Evolutionary conservation across 208 protist species (phyloP).

Genomic region (Phytomonas serpens): DNA sequence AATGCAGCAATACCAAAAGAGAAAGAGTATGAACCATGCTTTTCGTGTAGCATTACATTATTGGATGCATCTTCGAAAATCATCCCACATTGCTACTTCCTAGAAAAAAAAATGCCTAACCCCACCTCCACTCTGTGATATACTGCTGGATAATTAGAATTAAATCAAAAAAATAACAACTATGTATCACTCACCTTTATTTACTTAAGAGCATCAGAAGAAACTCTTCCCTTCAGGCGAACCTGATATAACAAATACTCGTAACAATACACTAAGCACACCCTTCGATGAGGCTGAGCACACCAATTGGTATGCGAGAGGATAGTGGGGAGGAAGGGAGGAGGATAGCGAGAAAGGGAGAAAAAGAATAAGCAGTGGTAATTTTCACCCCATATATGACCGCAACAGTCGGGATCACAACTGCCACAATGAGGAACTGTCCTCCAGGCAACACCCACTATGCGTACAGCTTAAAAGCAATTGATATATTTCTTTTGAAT

Average conservation of each 20-base stretch:
- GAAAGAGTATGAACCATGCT: background rate
- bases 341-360: background rate
- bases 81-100: background rate
- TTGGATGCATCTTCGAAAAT: background rate
- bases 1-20: background rate
- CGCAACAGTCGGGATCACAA: background rate
- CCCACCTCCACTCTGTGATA: background rate
- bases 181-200: background rate
- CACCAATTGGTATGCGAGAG: too few relatives aligned
- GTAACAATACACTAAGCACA: background rate
- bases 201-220: background rate
- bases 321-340: too few relatives aligned
- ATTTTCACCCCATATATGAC: background rate
- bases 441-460: background rate
- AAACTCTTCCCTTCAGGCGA: background rate
- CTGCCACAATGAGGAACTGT: background rate
- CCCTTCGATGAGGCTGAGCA: background rate
- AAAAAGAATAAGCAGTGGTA: background rate
- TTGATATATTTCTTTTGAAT: background rate
- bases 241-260: background rate
- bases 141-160: background rate
- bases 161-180: background rate
- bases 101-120: background rate
- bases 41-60: background rate
- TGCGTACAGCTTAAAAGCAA: background rate